These are phyloP conservation scores for Stenogyne calaminthoides DNA, from an alignment of 305 asterid species.

Conservation along the genomic window DNA sequence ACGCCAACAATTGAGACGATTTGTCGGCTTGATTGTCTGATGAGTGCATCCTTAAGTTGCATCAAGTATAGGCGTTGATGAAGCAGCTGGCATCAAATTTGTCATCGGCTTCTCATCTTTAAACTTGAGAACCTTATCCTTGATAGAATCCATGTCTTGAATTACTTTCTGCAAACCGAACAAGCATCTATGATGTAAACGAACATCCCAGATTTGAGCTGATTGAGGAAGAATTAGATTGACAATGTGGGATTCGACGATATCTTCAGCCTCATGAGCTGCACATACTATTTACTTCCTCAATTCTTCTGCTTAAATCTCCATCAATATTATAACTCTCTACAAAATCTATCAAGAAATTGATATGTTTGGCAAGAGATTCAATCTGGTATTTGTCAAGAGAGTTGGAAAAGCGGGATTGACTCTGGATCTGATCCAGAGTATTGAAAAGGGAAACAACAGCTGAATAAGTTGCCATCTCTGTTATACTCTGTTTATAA, in stretches of 20 bases:
- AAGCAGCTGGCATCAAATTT: not conserved
- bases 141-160: not conserved
- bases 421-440: not conserved
- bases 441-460: not conserved
- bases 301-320: not conserved
- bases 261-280: conserved; percentile 17
- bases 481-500: not conserved
- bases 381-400: not conserved
- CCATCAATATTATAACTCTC: not conserved
- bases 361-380: not conserved
- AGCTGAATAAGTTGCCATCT: not conserved
- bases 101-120: not conserved
- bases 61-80: not conserved
- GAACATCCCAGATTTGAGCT: not conserved
- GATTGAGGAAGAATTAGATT: not conserved
- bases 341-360: not conserved
- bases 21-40: not conserved
- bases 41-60: not conserved
- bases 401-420: not conserved
- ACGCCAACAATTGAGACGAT: not conserved
- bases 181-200: not conserved
- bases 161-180: too few species aligned
- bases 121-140: not conserved
- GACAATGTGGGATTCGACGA: not conserved
- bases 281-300: conserved; percentile 10